These are phyloP conservation scores for Globomyces sp. DNA, from an alignment of 371 early-diverging fungal species.

Conservation along the genomic window DNA sequence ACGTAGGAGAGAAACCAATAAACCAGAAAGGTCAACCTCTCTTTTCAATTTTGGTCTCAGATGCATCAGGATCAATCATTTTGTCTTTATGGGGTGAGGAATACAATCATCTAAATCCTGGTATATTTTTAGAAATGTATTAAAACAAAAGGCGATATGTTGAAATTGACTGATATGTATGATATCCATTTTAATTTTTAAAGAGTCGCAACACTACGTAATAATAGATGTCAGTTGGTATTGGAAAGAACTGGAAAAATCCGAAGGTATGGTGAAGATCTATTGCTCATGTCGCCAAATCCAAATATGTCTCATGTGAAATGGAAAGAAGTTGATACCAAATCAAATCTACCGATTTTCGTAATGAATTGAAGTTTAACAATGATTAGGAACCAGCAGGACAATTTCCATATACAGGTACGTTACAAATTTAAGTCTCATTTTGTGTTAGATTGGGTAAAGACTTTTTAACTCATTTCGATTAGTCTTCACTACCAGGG, in stretches of 20 bases:
- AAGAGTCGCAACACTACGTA: not conserved
- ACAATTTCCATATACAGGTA: not conserved
- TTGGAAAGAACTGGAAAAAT: constrained; percentile 5
- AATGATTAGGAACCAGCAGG: not conserved
- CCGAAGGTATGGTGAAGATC: constrained; percentile 2
- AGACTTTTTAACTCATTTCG: no score
- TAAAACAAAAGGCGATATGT: not conserved
- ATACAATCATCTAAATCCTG: not conserved
- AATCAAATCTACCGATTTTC: not conserved
- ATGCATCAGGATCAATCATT: constrained; percentile 7
- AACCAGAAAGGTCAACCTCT: constrained; percentile 5
- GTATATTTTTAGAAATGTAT: no score
- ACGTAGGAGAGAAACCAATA: constrained; percentile 7
- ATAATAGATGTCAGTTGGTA: not conserved
- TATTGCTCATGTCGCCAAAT: not conserved
- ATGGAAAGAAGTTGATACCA: constrained; percentile 13
- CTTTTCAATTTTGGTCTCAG: not conserved
- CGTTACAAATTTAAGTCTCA: no score
- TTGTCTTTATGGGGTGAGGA: constrained; percentile 7
- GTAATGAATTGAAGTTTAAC: no score
- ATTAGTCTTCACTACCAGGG: no score
- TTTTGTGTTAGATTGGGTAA: no score
- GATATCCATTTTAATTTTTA: no score
- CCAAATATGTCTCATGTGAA: constrained; percentile 10
- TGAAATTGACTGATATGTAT: constrained; percentile 5